Base-by-base conservation (phyloP, 2,329 filamentous ascomycete genomes). In the Nemania abortiva region DNA sequence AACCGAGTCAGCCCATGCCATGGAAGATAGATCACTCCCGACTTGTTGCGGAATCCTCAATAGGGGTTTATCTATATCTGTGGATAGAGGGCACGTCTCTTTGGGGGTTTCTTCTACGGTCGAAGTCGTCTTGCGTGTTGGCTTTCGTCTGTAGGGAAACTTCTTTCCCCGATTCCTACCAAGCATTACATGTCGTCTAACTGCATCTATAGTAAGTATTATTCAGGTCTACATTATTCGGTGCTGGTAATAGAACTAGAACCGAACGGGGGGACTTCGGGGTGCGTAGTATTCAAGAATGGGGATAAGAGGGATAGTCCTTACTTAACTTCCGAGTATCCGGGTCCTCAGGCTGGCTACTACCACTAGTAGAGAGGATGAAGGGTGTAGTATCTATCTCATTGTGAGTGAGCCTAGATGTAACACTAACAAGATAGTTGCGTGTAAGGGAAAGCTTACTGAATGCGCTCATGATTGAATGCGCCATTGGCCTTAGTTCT, bases 181-280 rank as follows among this genome's bases (percentile, higher is more conserved):
- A 9, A 56, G 34, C 54, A 56, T 56, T 39, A 56, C 54, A 56
- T 56, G 54, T 31, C 54, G 31, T 56, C 54, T 31, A 24, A 56
- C 34, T 39, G 31, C 31, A 27, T 54, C 11, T n/a, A 37, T 54
- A 4, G 52, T 54, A 54, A 54, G 52, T 54, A 54, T 34, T 29
- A 34, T 10, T 20, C 15, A 52, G 29, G 22, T 10, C 3, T 29
- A 27, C 22, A 15, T 24, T 6, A 9, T 22, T 49, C 20, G 6
- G 2, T 11, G 7, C 45, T 24, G 24, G 45, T 9, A 42, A 42
- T 42, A 5, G 13, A 15, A 15, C 3, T 3, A 42, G 3, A 34
- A 13, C 7, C 3, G 37, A 10, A 42, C 11, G 6, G 13, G 6
- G 13, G 11, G 11, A 15, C 3, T 13, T 15, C 3, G 37, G 37